Evolutionary conservation across 495 filamentous ascomycete genomes (phyloP).

Genomic region (Penicillium macrosclerotiorum): DNA sequence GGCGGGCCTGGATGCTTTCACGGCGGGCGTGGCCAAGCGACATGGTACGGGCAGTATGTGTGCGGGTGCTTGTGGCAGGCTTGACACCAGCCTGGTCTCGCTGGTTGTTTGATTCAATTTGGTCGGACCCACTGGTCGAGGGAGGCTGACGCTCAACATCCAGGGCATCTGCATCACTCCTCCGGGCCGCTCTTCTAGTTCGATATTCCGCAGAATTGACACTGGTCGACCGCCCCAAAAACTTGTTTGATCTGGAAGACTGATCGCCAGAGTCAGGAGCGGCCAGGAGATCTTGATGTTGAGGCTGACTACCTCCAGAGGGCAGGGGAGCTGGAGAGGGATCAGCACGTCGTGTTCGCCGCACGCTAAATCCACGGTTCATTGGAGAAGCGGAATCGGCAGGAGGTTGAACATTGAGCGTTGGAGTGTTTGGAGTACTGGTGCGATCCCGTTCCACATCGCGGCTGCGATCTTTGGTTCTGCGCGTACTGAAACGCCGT

Average conservation of each 20-base stretch:
- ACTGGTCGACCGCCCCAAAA: constrained; percentile 75
- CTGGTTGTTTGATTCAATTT: constrained; percentile 51
- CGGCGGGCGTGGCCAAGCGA: constrained; percentile 86
- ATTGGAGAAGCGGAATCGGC: constrained; percentile 59
- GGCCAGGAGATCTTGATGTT: constrained; percentile 69
- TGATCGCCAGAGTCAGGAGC: constrained; percentile 62
- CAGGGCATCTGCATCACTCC: constrained; percentile 53
- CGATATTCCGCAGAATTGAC: constrained; percentile 83
- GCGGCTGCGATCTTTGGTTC: constrained; percentile 55
- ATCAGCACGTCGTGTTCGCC: constrained; percentile 64
- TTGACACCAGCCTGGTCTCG: constrained; percentile 38
- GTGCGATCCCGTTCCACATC: constrained; percentile 52
- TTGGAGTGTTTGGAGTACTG: constrained; percentile 62
- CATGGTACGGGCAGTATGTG: constrained; percentile 70
- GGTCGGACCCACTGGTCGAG: constrained; percentile 76
- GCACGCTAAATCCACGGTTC: constrained; percentile 79
- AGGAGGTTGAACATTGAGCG: constrained; percentile 71
- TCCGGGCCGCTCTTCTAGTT: constrained; percentile 56
- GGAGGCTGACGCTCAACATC: constrained; percentile 58
- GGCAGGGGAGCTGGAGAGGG: constrained; percentile 53
- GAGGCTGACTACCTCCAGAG: constrained; percentile 63
- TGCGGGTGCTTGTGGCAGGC: constrained; percentile 23
- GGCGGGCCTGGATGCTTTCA: constrained; percentile 85
- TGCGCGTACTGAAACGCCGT: constrained; percentile 85
- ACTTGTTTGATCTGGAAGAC: constrained; percentile 57